phyloP scores from a whole-genome alignment of 495 filamentous ascomycete species.

The Penicillium paxilli region DNA sequence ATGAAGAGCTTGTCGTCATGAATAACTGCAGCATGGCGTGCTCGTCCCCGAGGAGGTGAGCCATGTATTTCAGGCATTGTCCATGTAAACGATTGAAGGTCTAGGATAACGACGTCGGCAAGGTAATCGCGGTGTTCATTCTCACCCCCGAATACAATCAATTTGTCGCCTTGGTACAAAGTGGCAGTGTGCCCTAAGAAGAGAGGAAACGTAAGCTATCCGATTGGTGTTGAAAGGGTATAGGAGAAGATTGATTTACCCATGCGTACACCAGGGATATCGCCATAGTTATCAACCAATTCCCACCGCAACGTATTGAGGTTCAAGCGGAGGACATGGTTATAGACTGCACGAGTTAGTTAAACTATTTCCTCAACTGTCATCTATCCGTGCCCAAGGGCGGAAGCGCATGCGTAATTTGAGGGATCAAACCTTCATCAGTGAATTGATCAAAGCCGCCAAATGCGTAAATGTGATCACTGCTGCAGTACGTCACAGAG shows the following conservation, averaged over 20 bases:
- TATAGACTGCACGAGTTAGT: constrained; percentile 95
- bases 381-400: too few species aligned
- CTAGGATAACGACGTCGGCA: constrained; percentile 93
- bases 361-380: too few species aligned
- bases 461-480: constrained; percentile 96
- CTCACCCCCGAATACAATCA: constrained; percentile 94
- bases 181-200: constrained; percentile 87
- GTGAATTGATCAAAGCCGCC: constrained; percentile 99
- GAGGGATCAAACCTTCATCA: constrained; percentile 66
- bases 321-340: constrained; percentile 89
- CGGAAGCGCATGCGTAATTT: background rate
- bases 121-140: constrained; percentile 96
- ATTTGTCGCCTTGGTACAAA: constrained; percentile 88
- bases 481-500: constrained; percentile 93
- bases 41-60: constrained; percentile 79
- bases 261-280: constrained; percentile 98
- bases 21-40: constrained; percentile 89
- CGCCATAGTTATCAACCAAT: constrained; percentile 95
- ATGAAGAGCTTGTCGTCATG: constrained; percentile 97
- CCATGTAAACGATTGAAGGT: constrained; percentile 91
- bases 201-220: background rate
- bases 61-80: constrained; percentile 85
- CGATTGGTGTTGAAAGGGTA: background rate
- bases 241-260: constrained; percentile 50
- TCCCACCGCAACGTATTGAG: constrained; percentile 87